Evolutionary conservation across 208 protist species (phyloP).

Genomic region (Vickermania spadyakhi): DNA sequence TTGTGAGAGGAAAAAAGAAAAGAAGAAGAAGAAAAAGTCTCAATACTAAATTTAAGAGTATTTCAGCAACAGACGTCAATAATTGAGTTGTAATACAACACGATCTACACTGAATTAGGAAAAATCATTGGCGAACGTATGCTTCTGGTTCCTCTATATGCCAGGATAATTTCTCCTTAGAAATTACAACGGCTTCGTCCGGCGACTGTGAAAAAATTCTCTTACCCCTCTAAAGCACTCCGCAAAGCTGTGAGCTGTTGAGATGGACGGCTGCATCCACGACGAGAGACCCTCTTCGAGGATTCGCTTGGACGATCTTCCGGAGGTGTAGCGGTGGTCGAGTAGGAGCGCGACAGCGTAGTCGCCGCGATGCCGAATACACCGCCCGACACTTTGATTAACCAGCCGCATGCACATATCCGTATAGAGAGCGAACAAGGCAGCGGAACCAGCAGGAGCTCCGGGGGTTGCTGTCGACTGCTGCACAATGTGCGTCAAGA

Average conservation of each 20-base stretch:
- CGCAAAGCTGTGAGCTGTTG: slow-evolving; percentile 9
- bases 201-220: slow-evolving; percentile 31
- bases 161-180: not conserved
- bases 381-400: slow-evolving; percentile 95
- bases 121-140: not conserved
- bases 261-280: slow-evolving; percentile 47
- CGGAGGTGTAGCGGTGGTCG: slow-evolving; percentile 78
- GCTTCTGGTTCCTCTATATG: not conserved
- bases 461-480: slow-evolving; percentile 7
- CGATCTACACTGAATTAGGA: not conserved
- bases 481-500: slow-evolving; percentile 64
- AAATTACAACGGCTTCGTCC: too few species aligned
- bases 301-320: not conserved
- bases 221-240: slow-evolving; percentile 62
- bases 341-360: slow-evolving; percentile 92
- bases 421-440: slow-evolving; percentile 76
- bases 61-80: too few species aligned
- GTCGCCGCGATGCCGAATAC: slow-evolving; percentile 91
- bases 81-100: not conserved
- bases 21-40: too few species aligned
- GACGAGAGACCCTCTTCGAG: slow-evolving; percentile 20
- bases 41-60: too few species aligned
- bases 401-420: slow-evolving; percentile 94
- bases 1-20: too few species aligned
- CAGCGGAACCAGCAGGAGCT: slow-evolving; percentile 10